phyloP scores from a whole-genome alignment of 2,329 filamentous ascomycete genomes.

The Chaetoscypha palmicola region DNA sequence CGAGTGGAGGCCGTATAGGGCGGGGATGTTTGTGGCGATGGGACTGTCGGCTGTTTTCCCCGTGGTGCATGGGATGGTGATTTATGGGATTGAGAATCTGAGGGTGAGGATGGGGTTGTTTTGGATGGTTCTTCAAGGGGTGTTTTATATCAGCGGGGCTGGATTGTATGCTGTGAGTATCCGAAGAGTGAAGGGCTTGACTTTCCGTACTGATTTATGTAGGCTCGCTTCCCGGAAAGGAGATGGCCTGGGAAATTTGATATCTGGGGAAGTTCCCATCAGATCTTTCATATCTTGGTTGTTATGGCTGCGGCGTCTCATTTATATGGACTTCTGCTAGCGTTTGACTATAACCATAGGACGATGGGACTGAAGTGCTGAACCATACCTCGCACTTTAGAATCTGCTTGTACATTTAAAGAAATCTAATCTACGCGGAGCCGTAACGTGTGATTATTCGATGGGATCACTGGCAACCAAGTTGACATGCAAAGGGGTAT shows the following conservation, averaged over 20 bases:
- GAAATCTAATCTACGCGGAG: too few relatives aligned
- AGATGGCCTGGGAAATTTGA: conserved; percentile 73
- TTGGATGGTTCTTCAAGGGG: conserved; percentile 75
- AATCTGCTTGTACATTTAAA: too few relatives aligned
- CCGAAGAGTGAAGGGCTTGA: too few relatives aligned
- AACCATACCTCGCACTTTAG: too few relatives aligned
- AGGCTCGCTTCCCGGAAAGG: conserved; percentile 78
- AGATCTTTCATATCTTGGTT: conserved; percentile 91
- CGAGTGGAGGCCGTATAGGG: conserved; percentile 74
- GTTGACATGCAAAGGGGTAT: too few relatives aligned
- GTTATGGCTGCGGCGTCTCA: conserved; percentile 76
- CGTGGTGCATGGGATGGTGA: conserved; percentile 64
- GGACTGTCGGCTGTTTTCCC: conserved; percentile 80
- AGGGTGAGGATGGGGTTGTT: conserved; percentile 68
- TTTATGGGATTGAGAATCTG: conserved; percentile 62
- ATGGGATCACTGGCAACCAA: too few relatives aligned
- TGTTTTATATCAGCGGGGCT: conserved; percentile 79
- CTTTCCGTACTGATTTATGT: too few relatives aligned
- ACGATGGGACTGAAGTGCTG: conserved; percentile 25
- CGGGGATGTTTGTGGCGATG: conserved; percentile 82
- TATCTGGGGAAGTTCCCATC: conserved; percentile 88
- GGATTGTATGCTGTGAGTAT: conserved; percentile 72
- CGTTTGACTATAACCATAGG: conserved; percentile 79
- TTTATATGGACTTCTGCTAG: conserved; percentile 70
- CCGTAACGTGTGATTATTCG: too few relatives aligned